Evolutionary conservation across 2,329 filamentous ascomycete genomes (phyloP), one percentile per base, ranked within the genome.

Genomic region (Colletotrichum kahawae): DNA sequence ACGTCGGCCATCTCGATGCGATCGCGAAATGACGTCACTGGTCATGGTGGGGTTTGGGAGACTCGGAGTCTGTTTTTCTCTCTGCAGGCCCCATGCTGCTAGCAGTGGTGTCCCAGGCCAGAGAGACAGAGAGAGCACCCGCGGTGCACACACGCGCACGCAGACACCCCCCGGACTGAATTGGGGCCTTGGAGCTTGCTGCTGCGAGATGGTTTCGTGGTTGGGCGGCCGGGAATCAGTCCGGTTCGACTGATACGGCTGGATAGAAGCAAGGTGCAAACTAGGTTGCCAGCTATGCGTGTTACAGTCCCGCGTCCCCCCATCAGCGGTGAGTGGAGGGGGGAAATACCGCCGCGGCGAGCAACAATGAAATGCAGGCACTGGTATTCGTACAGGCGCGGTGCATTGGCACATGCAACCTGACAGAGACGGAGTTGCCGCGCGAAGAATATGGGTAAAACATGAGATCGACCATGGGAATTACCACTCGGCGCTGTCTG

Each of bases 1-100:
- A 71, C 34, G 72, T 34, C 56, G 48, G 36, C 67, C 72, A 75
- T 75, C 72, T 75, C 72, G 72, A 75, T 75, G 72, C 24, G 56
- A 72, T 75, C 72, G 43, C 38, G 51, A 29, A n/a, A 72, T 75
- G 72, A 75, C 72, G 72, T 75, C 72, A 75, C 12, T 24, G 14
- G 27, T 14, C 33, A n/a, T 4, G 21, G 59, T 54, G 67, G 43
- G 59, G 69, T 70, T 71, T 16, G 43, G 43, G 43, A 48, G 43
- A 48, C 33, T 74, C 34, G 63, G 33, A 54, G 60, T 48, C 21
- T 62, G 31, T 36, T 29, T 12, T 31, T 29, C 51, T 29, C 51
- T 48, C 33, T 21, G 43, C 64, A 24, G n/a, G 21, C 66, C 24
- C 66, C 16, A 31, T 31, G 27, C 33, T 60, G 27, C 27, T 57